phyloP scores from a whole-genome alignment of 2,329 filamentous ascomycete species.

The Rhynchosporium secalis region DNA sequence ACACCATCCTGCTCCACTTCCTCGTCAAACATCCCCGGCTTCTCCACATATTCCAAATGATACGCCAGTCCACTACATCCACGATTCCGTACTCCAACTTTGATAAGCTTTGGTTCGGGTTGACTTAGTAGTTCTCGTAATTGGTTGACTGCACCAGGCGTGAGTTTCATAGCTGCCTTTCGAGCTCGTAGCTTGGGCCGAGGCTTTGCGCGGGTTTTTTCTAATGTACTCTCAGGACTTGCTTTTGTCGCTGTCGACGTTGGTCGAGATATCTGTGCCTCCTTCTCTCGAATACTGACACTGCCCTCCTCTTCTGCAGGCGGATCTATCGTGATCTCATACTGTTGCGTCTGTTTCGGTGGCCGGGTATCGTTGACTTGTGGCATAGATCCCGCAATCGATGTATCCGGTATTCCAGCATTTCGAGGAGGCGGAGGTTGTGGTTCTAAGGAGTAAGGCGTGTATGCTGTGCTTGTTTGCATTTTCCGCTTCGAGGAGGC shows the following conservation, averaged over 20 bases:
- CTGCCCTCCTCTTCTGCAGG: constrained; percentile 39
- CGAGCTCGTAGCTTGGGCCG: constrained; percentile 72
- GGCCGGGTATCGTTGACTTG: constrained; percentile 48
- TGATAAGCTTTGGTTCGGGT: constrained; percentile 88
- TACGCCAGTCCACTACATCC: constrained; percentile 94
- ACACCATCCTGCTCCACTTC: constrained; percentile 94
- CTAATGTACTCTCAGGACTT: constrained; percentile 37
- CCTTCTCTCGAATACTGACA: constrained; percentile 57
- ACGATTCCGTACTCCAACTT: constrained; percentile 89
- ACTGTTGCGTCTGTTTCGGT: constrained; percentile 44
- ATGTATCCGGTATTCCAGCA: constrained; percentile 58
- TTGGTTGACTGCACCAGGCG: constrained; percentile 76
- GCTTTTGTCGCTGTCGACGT: constrained; percentile 25
- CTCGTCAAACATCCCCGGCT: constrained; percentile 85
- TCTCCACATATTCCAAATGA: constrained; percentile 92
- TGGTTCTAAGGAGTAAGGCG: constrained; percentile 57
- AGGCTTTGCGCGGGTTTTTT: constrained; percentile 47
- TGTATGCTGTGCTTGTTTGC: constrained; percentile 65
- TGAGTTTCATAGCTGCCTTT: constrained; percentile 89
- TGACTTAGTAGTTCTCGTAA: constrained; percentile 75
- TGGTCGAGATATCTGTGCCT: constrained; percentile 66
- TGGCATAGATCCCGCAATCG: constrained; percentile 52
- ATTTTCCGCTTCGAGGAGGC: constrained; percentile 59
- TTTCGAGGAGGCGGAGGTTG: constrained; percentile 57
- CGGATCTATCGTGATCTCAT: constrained; percentile 28